Conservation (phyloP, 2,329 filamentous ascomycete genomes). For the Beauveria australis region DNA sequence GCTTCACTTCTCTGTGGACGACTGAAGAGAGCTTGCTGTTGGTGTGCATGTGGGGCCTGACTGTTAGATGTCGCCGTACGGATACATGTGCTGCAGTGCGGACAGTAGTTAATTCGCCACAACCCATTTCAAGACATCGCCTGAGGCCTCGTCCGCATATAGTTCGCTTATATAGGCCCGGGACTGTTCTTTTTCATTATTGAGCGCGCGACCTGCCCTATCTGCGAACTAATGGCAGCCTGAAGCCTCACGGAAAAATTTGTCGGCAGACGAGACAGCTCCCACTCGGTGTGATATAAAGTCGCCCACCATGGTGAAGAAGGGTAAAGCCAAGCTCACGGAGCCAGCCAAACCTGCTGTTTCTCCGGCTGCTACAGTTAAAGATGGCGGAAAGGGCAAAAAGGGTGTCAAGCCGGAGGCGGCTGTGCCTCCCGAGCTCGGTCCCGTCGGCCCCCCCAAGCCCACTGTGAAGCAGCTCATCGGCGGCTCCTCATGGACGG, state of each 20-base stretch:
- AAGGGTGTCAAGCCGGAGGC: conserved; percentile 33
- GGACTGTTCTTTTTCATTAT: not conserved
- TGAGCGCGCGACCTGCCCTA: not conserved
- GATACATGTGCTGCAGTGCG: not conserved
- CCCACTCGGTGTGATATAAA: not conserved
- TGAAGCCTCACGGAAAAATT: not conserved
- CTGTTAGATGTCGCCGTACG: not conserved
- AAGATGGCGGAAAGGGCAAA: conserved; percentile 50
- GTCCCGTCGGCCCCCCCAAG: conserved; percentile 40
- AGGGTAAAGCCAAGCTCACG: conserved; percentile 43
- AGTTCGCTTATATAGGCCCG: not conserved
- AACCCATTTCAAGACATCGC: not conserved
- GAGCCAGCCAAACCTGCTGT: conserved; percentile 25
- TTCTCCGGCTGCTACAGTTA: conserved; percentile 24
- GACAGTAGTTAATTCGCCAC: not conserved
- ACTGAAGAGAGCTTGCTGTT: not conserved
- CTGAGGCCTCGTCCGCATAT: not conserved
- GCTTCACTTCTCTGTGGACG: not conserved
- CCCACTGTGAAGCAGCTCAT: conserved; percentile 73
- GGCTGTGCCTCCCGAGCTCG: conserved; percentile 24
- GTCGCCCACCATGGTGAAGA: conserved; percentile 40
- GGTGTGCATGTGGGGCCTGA: not conserved
- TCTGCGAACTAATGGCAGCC: not conserved
- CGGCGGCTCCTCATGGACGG: conserved; percentile 92
- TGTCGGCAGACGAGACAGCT: not conserved